Conservation (phyloP, 2,329 filamentous ascomycete genomes). For the Arthroderma sp. region DNA sequence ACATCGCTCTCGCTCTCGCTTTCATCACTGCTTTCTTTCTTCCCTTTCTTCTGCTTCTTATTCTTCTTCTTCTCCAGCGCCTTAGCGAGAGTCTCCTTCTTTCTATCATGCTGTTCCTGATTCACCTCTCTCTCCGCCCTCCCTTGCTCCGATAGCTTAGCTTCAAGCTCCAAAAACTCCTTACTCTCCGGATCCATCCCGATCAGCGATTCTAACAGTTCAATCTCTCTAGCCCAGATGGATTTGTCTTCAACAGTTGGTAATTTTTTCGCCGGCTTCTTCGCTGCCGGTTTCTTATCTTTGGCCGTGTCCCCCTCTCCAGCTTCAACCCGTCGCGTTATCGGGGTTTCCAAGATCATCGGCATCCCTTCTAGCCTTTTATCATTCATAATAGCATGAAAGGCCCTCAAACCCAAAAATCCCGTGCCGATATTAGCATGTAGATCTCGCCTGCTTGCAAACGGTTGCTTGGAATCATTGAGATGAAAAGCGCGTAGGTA, state of each 20-base stretch:
- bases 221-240: slow-evolving; percentile 89
- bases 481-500: slow-evolving; percentile 81
- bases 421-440: slow-evolving; percentile 96
- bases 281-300: slow-evolving; percentile 10
- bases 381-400: slow-evolving; percentile 84
- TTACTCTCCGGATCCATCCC: slow-evolving; percentile 66
- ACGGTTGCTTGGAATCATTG: slow-evolving; percentile 89
- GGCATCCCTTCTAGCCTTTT: slow-evolving; percentile 62
- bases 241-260: slow-evolving; percentile 56
- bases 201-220: slow-evolving; percentile 76
- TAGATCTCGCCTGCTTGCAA: slow-evolving; percentile 68
- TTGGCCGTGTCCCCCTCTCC: slow-evolving; percentile 7
- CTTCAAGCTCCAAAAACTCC: slow-evolving; percentile 56
- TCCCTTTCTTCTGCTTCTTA: slow-evolving; percentile 15
- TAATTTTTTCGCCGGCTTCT: slow-evolving; percentile 10
- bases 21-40: slow-evolving; percentile 5
- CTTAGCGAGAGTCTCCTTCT: slow-evolving; percentile 39
- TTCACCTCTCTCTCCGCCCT: slow-evolving; percentile 58
- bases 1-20: background rate
- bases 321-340: slow-evolving; percentile 49
- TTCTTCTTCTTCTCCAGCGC: slow-evolving; percentile 37
- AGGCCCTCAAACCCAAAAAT: slow-evolving; percentile 78
- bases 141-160: slow-evolving; percentile 54
- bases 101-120: slow-evolving; percentile 66
- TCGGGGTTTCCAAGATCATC: slow-evolving; percentile 93